These are phyloP conservation scores for Xanthoconium stramineum DNA, from an alignment of 768 basidiomycete genomes.

Conservation along the genomic window DNA sequence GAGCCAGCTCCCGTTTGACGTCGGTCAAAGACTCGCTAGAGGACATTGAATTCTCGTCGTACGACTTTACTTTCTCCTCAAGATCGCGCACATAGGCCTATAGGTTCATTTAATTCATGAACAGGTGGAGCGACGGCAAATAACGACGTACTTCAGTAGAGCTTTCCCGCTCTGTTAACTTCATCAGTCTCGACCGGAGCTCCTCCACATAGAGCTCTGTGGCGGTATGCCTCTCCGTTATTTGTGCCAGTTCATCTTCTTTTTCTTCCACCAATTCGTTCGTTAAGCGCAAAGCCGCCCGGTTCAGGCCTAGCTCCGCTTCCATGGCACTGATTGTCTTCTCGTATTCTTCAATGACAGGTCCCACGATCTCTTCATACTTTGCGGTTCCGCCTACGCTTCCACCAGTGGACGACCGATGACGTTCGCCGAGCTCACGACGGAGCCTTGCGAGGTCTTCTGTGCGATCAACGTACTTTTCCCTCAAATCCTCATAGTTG, in stretches of 20 bases:
- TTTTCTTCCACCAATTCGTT: constrained; percentile 93
- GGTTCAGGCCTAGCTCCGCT: constrained; percentile 82
- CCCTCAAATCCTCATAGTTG: constrained; percentile 81
- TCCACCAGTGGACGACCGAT: constrained; percentile 56
- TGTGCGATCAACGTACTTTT: constrained; percentile 83
- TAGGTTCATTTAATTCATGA: background rate
- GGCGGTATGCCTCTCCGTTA: constrained; percentile 67
- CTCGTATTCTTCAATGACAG: constrained; percentile 98
- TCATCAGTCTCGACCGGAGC: constrained; percentile 71
- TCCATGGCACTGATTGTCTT: constrained; percentile 95
- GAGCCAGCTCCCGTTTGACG: constrained; percentile 76
- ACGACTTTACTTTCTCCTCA: constrained; percentile 85
- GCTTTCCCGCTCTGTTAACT: constrained; percentile 82
- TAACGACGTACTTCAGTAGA: constrained; percentile 75
- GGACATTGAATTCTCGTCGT: constrained; percentile 73
- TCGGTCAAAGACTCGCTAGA: constrained; percentile 81
- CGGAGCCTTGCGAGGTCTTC: constrained; percentile 82
- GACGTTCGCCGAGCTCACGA: constrained; percentile 73
- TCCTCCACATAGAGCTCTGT: constrained; percentile 89
- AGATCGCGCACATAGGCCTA: constrained; percentile 92
- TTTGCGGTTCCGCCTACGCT: constrained; percentile 66
- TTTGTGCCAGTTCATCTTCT: constrained; percentile 68
- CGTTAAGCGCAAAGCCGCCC: constrained; percentile 83
- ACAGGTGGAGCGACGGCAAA: background rate
- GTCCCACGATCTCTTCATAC: constrained; percentile 92